Evolutionary conservation across 1,139 yeast species (phyloP).

Genomic region (Blastobotrys aristatus): DNA sequence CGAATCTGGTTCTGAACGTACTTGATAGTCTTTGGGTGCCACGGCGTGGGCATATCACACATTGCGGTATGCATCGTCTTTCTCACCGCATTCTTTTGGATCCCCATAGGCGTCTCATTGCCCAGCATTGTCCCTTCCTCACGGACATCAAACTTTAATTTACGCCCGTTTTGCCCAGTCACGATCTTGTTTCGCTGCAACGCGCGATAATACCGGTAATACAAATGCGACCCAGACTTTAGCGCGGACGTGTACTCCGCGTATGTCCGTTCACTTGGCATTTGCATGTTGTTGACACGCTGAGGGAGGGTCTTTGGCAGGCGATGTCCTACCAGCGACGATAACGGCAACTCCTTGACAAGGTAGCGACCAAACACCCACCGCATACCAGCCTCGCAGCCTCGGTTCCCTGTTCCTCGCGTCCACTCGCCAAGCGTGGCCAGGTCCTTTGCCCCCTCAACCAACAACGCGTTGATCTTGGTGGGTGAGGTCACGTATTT

Average conservation of each 20-base stretch:
- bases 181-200: conserved; percentile 14
- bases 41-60: conserved; percentile 19
- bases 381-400: conserved; percentile 14
- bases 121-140: conserved; percentile 24
- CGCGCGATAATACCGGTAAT: conserved; percentile 19
- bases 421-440: conserved; percentile 7
- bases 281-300: conserved; percentile 18
- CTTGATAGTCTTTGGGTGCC: conserved; percentile 18
- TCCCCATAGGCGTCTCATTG: conserved; percentile 18
- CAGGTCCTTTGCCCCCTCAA: conserved; percentile 15
- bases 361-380: conserved; percentile 16
- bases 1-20: conserved; percentile 17
- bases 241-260: conserved; percentile 11
- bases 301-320: conserved; percentile 13
- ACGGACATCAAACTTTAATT: conserved; percentile 18
- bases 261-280: conserved; percentile 15
- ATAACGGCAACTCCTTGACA: conserved; percentile 22
- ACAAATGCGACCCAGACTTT: conserved; percentile 11
- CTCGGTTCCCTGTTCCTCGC: not conserved
- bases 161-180: conserved; percentile 20
- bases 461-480: conserved; percentile 19
- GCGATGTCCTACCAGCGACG: conserved; percentile 15
- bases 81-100: conserved; percentile 20
- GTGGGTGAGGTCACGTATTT: conserved; percentile 18
- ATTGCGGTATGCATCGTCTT: conserved; percentile 16